A percentile compares a stretch with the other conserved stretches of the same genome.
phyloP scores from a whole-genome alignment of 108 stramenopile genomes.

The Epithemia pelagica region DNA sequence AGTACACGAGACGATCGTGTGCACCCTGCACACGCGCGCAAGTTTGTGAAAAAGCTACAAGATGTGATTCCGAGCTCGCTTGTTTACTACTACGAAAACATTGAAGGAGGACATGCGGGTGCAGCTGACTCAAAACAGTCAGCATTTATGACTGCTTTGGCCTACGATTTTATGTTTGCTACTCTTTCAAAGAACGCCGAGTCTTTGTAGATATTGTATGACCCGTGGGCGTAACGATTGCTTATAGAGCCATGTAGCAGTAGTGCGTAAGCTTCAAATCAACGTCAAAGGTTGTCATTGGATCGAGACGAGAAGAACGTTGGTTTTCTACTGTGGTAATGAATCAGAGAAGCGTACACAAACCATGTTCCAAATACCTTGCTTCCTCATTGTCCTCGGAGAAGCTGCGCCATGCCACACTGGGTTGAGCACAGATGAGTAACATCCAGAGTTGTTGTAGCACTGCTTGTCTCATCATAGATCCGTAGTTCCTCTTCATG shows the following conservation, averaged over 20 bases:
- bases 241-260: too few relatives aligned
- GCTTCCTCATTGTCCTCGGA: too few relatives aligned
- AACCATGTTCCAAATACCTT: too few relatives aligned
- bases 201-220: constrained; percentile 10
- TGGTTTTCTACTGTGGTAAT: too few relatives aligned
- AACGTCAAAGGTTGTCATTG: too few relatives aligned
- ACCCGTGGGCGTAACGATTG: too few relatives aligned
- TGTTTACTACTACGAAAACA: constrained; percentile 91
- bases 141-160: constrained; percentile 54
- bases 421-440: background rate
- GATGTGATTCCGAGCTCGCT: constrained; percentile 51
- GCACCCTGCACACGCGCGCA: constrained; percentile 89
- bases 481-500: background rate
- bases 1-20: constrained; percentile 91
- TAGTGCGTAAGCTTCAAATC: too few relatives aligned
- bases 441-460: background rate
- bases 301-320: too few relatives aligned
- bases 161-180: constrained; percentile 85
- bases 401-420: background rate
- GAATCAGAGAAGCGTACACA: too few relatives aligned
- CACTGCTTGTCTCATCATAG: background rate
- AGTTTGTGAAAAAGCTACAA: constrained; percentile 79
- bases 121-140: constrained; percentile 87
- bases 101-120: constrained; percentile 86
- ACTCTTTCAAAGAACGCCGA: constrained; percentile 44